These are phyloP conservation scores for Penicillium sp. DNA, from an alignment of 2,329 filamentous ascomycete genomes.

Conservation along the genomic window DNA sequence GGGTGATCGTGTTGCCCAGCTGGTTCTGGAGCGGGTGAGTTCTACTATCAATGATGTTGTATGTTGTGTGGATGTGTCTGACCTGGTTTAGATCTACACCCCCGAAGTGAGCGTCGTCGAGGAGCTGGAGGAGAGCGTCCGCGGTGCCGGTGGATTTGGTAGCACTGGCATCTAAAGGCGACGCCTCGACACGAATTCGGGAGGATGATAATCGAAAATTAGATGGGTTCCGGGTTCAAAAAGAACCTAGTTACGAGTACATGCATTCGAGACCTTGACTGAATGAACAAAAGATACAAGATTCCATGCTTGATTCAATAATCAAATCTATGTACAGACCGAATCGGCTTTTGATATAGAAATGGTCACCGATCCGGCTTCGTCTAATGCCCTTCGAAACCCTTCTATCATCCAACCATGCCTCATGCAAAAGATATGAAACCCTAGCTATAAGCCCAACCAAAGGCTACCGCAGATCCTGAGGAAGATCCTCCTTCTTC, in stretches of 20 bases:
- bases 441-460: not conserved
- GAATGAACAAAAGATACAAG: not conserved
- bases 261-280: not conserved
- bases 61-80: not conserved
- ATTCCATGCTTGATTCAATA: constrained; percentile 2
- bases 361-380: not conserved
- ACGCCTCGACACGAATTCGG: not conserved
- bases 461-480: constrained; percentile 16
- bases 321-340: constrained; percentile 12
- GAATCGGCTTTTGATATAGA: not conserved
- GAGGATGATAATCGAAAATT: not conserved
- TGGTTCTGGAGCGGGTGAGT: constrained; percentile 77
- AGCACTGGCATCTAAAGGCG: constrained; percentile 64
- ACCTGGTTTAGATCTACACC: constrained; percentile 66
- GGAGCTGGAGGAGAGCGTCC: constrained; percentile 82
- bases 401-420: not conserved
- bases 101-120: constrained; percentile 88
- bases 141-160: constrained; percentile 87
- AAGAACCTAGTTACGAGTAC: not conserved
- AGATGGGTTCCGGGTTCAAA: not conserved
- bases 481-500: constrained; percentile 28
- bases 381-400: not conserved
- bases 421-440: constrained; percentile 1
- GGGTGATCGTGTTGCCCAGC: constrained; percentile 88
- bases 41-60: not conserved